Conservation (phyloP, 495 filamentous ascomycete species). For the Penicillium manginii region DNA sequence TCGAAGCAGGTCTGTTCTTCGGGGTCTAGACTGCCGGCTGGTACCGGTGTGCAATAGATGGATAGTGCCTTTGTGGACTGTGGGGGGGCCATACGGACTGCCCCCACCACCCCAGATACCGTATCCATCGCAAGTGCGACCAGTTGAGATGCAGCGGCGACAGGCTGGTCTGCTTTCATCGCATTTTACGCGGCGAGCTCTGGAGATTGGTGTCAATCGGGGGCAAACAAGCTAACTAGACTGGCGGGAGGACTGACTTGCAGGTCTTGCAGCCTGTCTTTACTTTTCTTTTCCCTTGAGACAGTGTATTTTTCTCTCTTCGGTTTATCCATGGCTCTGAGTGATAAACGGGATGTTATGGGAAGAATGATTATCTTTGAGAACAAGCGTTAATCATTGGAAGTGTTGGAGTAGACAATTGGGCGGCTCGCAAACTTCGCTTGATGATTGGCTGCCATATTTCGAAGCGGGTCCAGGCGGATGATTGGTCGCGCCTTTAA, state of each 20-base stretch:
- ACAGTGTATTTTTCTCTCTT: neutral
- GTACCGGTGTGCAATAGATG: slow-evolving; percentile 25
- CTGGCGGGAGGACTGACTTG: slow-evolving; percentile 23
- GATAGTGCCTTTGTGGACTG: slow-evolving; percentile 29
- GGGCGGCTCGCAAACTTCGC: slow-evolving; percentile 15
- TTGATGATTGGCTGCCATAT: slow-evolving; percentile 1
- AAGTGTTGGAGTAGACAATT: slow-evolving; percentile 1
- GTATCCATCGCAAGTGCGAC: slow-evolving; percentile 62
- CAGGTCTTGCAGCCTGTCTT: slow-evolving; percentile 35
- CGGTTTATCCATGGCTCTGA: neutral
- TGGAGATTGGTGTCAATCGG: slow-evolving; percentile 13
- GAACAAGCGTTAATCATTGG: no score
- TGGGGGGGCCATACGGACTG: slow-evolving; percentile 23
- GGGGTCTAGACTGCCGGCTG: slow-evolving; percentile 29
- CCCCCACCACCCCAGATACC: slow-evolving; percentile 55
- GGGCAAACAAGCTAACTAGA: neutral
- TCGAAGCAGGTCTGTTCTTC: slow-evolving; percentile 61
- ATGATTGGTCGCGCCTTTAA: slow-evolving; percentile 1
- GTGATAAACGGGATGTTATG: neutral
- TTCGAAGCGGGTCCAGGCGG: neutral
- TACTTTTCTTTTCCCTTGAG: slow-evolving; percentile 14
- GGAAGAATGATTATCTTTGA: neutral
- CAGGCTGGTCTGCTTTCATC: slow-evolving; percentile 60
- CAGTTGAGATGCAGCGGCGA: slow-evolving; percentile 55
- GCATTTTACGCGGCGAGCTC: slow-evolving; percentile 57